Percentiles rank a stretch among this genome's conserved stretches.
phyloP scores from a whole-genome alignment of 1,284 basidiomycete species.

The Moniliella sp. region DNA sequence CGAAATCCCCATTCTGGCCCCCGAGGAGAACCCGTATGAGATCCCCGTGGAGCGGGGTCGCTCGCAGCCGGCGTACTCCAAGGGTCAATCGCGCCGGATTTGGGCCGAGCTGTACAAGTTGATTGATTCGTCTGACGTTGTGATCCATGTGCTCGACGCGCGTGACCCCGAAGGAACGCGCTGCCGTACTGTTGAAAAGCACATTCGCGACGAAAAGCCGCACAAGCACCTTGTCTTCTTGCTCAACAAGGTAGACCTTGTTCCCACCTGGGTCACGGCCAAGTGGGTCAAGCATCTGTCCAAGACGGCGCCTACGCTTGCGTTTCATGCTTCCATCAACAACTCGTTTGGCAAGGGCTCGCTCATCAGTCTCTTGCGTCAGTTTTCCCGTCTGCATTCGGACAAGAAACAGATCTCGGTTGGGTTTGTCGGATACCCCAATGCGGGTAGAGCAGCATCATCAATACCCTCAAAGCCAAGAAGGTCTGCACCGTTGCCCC shows the following conservation, averaged over 20 bases:
- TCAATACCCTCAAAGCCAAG: constrained; percentile 94
- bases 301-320: constrained; percentile 77
- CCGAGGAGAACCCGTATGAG: constrained; percentile 20
- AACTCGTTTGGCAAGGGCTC: constrained; percentile 97
- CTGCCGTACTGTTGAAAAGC: constrained; percentile 82
- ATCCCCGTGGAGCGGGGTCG: constrained; percentile 27
- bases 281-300: constrained; percentile 88
- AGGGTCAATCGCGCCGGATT: constrained; percentile 43
- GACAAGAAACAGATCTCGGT: constrained; percentile 99
- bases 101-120: constrained; percentile 98
- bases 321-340: constrained; percentile 94
- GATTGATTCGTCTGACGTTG: constrained; percentile 89
- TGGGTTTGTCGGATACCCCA: constrained; percentile 91
- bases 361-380: constrained; percentile 81
- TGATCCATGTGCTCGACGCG: constrained; percentile 86
- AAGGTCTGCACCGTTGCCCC: constrained; percentile 94
- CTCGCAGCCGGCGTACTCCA: constrained; percentile 30
- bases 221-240: constrained; percentile 92
- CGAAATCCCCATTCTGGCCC: constrained; percentile 16
- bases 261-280: constrained; percentile 96
- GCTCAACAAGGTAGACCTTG: constrained; percentile 93
- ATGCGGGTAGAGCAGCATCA: constrained; percentile 90
- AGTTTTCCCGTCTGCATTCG: constrained; percentile 86
- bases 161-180: constrained; percentile 89
- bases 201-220: constrained; percentile 79